Base-by-base conservation (phyloP, 1,284 basidiomycete species). In the Sporisorium scitamineum region DNA sequence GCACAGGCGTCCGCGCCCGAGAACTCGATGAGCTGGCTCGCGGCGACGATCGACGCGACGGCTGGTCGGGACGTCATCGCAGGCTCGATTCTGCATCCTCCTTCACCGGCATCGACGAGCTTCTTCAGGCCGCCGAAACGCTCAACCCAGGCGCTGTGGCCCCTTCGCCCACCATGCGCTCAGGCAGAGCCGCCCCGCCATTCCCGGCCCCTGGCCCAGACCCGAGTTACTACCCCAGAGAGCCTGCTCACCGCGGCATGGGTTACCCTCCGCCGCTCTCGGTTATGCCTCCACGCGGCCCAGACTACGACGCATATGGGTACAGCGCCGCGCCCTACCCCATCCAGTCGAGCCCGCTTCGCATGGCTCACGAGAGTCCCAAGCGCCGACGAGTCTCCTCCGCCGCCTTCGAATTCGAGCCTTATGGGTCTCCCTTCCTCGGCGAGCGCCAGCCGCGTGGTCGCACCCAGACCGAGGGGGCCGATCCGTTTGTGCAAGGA, bases 61-160 rank as follows among this genome's bases (percentile, higher is more conserved):
- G 63, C 57, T 75, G 72, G 72, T 48, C 59, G 14, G 67, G 48
- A 14, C 66, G 72, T 29, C 72, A 75, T 56, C 72, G 63, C 29
- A 65, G 72, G 32, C 20, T 75, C 34, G 66, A 69, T 24, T 79
- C 78, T 4, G 69, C 56, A 1, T 73, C 77, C 10, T 81, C 70
- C 44, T 79, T 77, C 50, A 80, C 71, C 47, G 82, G 82, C 27
- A 83, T 85, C 58, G 83, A 85, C 61, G 83, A 84, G 66, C 76
- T 85, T 18, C 74, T 85, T 11, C 81, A 85, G 31, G 83, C 83
- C 6, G 83, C 83, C 16, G 80, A 85, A 61, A 80, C 80, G 37
- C 74, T 84, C 48, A 82, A 79, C 34, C 80, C 80, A 1, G 70
- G 72, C 34, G 71, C 70, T 22, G 64, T 57, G n/a, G 70, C 70